These are phyloP conservation scores for Cicer yamashitae DNA, from an alignment of 306 rosid genomes.

Conservation along the genomic window DNA sequence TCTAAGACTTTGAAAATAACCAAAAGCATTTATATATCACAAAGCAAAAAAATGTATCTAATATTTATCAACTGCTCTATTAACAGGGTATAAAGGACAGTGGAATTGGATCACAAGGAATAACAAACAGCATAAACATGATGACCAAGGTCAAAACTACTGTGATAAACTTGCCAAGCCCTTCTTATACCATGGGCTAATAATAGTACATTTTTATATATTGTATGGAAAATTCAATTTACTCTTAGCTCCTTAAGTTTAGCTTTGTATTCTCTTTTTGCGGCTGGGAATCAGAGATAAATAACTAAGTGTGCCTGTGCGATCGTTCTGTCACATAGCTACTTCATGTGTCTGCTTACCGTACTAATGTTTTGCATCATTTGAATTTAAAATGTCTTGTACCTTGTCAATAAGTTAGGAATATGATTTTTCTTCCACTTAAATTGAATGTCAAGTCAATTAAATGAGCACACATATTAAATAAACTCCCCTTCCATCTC, in stretches of 20 bases:
- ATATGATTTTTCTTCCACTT: slow-evolving; percentile 28
- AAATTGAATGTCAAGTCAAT: slow-evolving; percentile 29
- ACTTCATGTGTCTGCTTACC: slow-evolving; percentile 42
- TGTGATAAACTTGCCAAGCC: slow-evolving; percentile 84
- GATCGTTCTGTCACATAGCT: slow-evolving; percentile 38
- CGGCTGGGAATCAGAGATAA: slow-evolving; percentile 40
- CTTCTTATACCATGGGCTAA: slow-evolving; percentile 96
- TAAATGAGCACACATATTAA: neutral
- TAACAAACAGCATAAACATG: slow-evolving; percentile 98
- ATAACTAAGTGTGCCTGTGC: slow-evolving; percentile 32
- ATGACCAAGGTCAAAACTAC: slow-evolving; percentile 94
- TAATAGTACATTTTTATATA: slow-evolving; percentile 25
- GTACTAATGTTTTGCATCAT: slow-evolving; percentile 32
- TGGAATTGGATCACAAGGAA: slow-evolving; percentile 98
- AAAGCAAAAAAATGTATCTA: slow-evolving; percentile 2
- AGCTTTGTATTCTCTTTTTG: slow-evolving; percentile 31
- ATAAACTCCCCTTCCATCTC: too few relatives aligned
- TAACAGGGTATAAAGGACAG: slow-evolving; percentile 94
- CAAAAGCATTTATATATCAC: slow-evolving; percentile 1
- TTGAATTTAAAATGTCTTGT: slow-evolving; percentile 31
- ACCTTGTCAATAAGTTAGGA: slow-evolving; percentile 35
- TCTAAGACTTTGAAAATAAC: neutral
- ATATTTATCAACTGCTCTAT: slow-evolving; percentile 25
- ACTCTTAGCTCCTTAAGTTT: neutral
- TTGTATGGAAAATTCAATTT: neutral